These are phyloP conservation scores for Lentinula guzmanii DNA, from an alignment of 768 basidiomycete species.

Conservation along the genomic window DNA sequence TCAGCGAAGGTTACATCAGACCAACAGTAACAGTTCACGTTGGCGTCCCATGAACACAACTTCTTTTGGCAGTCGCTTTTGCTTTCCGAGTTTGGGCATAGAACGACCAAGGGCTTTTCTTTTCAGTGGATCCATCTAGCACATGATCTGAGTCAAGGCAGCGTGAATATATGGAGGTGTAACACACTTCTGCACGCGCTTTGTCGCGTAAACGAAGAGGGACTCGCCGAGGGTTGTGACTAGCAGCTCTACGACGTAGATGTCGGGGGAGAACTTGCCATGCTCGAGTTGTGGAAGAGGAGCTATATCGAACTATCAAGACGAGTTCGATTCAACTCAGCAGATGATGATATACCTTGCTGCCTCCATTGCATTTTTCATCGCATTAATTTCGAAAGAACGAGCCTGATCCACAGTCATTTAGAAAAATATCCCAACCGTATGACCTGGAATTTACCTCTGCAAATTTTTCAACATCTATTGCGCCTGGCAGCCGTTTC, in stretches of 20 bases:
- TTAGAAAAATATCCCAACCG: not conserved
- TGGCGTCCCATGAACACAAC: conserved; percentile 67
- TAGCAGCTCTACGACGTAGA: conserved; percentile 87
- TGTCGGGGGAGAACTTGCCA: conserved; percentile 94
- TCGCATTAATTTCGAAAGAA: conserved; percentile 84
- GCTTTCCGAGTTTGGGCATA: conserved; percentile 61
- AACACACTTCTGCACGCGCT: conserved; percentile 72
- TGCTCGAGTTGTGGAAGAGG: conserved; percentile 67
- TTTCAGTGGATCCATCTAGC: conserved; percentile 43
- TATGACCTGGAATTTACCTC: conserved; percentile 42
- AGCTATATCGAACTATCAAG: conserved; percentile 31
- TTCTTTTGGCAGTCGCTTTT: conserved; percentile 49
- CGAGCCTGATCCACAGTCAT: conserved; percentile 53
- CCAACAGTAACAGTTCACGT: conserved; percentile 35
- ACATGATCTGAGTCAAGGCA: not conserved
- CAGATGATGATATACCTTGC: conserved; percentile 46
- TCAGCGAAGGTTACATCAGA: not conserved
- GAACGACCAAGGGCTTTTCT: conserved; percentile 33
- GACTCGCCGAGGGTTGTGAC: conserved; percentile 89
- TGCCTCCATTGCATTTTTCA: conserved; percentile 81
- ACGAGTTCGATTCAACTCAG: not conserved
- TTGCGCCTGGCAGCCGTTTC: conserved; percentile 57
- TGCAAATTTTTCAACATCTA: conserved; percentile 87
- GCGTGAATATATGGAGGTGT: not conserved
- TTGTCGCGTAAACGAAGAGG: conserved; percentile 78